phyloP scores from a whole-genome alignment of 495 filamentous ascomycete species.

The Entonaema liquescens region DNA sequence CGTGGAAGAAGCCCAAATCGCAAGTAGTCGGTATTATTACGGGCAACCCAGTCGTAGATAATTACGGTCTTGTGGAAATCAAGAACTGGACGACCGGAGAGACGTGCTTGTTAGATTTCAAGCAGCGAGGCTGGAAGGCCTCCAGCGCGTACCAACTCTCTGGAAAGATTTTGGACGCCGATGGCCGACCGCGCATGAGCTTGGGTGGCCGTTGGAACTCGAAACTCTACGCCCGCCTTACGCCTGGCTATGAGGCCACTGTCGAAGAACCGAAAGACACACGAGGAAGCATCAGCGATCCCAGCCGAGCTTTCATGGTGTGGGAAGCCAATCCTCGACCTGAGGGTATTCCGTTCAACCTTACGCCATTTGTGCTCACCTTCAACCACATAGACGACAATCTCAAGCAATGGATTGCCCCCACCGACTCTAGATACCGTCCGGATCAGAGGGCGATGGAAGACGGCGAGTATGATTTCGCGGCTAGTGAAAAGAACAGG shows the following conservation, averaged over 20 bases:
- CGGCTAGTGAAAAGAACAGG: slow-evolving; percentile 92
- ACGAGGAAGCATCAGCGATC: slow-evolving; percentile 58
- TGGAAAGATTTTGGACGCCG: slow-evolving; percentile 80
- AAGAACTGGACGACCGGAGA: slow-evolving; percentile 97
- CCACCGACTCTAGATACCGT: slow-evolving; percentile 88
- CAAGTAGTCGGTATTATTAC: slow-evolving; percentile 99
- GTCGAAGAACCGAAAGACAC: slow-evolving; percentile 64
- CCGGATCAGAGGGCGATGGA: slow-evolving; percentile 99
- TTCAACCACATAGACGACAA: slow-evolving; percentile 86
- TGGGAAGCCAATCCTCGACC: slow-evolving; percentile 90
- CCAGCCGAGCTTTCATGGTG: slow-evolving; percentile 81
- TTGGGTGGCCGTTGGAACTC: slow-evolving; percentile 97
- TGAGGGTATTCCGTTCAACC: slow-evolving; percentile 89
- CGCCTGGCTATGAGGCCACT: slow-evolving; percentile 84
- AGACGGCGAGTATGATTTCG: slow-evolving; percentile 92
- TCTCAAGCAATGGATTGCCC: slow-evolving; percentile 76
- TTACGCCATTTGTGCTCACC: slow-evolving; percentile 94
- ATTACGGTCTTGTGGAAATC: slow-evolving; percentile 97
- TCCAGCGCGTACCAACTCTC: slow-evolving; percentile 86
- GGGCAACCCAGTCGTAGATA: slow-evolving; percentile 95
- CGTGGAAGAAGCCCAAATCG: slow-evolving; percentile 98
- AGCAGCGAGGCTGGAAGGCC: slow-evolving; percentile 93
- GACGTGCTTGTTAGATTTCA: slow-evolving; percentile 90
- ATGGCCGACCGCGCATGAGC: slow-evolving; percentile 80
- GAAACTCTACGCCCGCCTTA: slow-evolving; percentile 92